A percentile compares a stretch with the other conserved stretches of the same genome.
Conservation (phyloP, 768 basidiomycete genomes). For the Galerina marginata region DNA sequence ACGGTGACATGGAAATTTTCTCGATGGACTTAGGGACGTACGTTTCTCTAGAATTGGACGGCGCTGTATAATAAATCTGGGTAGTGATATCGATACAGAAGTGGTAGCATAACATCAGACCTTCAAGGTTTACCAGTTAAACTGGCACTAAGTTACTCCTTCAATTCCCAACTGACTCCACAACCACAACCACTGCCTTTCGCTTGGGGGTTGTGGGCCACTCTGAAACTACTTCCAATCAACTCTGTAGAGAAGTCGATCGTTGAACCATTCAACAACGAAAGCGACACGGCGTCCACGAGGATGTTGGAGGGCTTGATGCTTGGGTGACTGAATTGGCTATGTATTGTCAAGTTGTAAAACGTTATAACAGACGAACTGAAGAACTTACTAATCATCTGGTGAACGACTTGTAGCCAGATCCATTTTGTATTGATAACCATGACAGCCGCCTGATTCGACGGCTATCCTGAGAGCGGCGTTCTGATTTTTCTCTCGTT, state of each 20-base stretch:
- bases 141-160: slow-evolving; percentile 37
- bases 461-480: slow-evolving; percentile 83
- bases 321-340: slow-evolving; percentile 74
- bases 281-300: slow-evolving; percentile 86
- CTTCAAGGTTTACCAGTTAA: slow-evolving; percentile 6
- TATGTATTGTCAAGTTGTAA: slow-evolving; percentile 29
- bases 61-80: slow-evolving; percentile 3
- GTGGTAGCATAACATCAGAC: slow-evolving; percentile 27
- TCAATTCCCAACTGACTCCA: slow-evolving; percentile 94
- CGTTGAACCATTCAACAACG: slow-evolving; percentile 85
- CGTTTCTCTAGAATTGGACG: too few relatives aligned
- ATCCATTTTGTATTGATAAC: slow-evolving; percentile 95
- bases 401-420: slow-evolving; percentile 63
- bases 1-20: neutral
- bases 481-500: slow-evolving; percentile 62
- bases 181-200: slow-evolving; percentile 93
- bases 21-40: too few relatives aligned
- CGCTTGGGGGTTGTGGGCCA: slow-evolving; percentile 88
- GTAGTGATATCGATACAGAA: slow-evolving; percentile 25
- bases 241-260: slow-evolving; percentile 93
- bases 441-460: slow-evolving; percentile 96
- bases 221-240: slow-evolving; percentile 89
- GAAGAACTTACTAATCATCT: slow-evolving; percentile 82
- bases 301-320: slow-evolving; percentile 77
- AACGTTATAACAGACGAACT: neutral